phyloP scores from a whole-genome alignment of 257 asterid species.

The Nemophila menziesii region DNA sequence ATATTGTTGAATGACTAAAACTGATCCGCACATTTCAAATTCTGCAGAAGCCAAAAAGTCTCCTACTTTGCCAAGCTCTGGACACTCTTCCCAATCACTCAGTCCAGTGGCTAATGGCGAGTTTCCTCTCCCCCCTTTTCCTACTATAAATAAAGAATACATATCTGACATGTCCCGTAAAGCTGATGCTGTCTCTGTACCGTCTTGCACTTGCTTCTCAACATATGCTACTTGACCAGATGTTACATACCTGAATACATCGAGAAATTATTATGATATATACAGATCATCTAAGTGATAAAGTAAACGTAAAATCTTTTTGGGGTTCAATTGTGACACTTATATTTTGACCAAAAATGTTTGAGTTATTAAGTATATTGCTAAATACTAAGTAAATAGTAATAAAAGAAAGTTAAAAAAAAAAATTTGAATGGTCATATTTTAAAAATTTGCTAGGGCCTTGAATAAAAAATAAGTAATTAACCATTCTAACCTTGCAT shows the following conservation, averaged over 20 bases:
- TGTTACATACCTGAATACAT: conserved; percentile 77
- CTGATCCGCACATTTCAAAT: conserved; percentile 79
- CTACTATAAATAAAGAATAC: conserved; percentile 88
- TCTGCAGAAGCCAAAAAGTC: conserved; percentile 93
- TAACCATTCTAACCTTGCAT: too few species aligned
- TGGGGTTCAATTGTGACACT: too few species aligned
- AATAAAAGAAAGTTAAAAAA: too few species aligned
- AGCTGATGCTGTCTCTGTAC: conserved; percentile 65
- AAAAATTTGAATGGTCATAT: too few species aligned
- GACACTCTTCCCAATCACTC: conserved; percentile 99
- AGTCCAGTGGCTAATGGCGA: conserved; percentile 60
- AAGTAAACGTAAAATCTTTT: too few species aligned
- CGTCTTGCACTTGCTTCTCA: conserved; percentile 72
- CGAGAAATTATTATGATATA: too few species aligned
- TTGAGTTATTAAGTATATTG: too few species aligned
- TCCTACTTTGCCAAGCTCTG: conserved; percentile 94
- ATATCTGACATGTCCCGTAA: conserved; percentile 87
- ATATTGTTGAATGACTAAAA: conserved; percentile 73
- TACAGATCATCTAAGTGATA: too few species aligned
- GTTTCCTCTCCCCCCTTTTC: conserved; percentile 67
- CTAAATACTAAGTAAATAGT: too few species aligned
- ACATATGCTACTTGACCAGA: conserved; percentile 89
- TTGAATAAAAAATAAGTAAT: too few species aligned
- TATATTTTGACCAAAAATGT: too few species aligned
- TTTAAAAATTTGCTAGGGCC: too few species aligned